Base-by-base conservation (phyloP, 2,329 filamentous ascomycete genomes). In the Endocalyx cinctus region DNA sequence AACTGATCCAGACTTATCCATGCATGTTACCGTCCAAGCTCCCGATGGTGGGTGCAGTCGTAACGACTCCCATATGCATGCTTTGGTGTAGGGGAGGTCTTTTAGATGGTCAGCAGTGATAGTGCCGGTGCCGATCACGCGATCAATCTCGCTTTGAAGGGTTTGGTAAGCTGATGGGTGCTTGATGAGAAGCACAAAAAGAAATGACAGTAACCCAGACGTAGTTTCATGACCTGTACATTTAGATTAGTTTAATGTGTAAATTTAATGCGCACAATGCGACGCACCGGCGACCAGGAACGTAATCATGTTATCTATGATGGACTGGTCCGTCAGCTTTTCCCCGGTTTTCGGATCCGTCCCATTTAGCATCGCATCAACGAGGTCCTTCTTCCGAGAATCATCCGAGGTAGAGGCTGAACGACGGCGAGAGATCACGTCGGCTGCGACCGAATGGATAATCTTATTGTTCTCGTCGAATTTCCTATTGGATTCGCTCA, bases 221-320 rank as follows among this genome's bases (percentile, higher is more conserved):
- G 20, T 23, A 8, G 20, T 23, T n/a, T 23, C 20, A 30, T n/a
- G 10, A 14, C 14, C 17, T 2, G 28, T 14, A 15, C 5, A 11
- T 12, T 20, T 4, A 7, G 8, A 13, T n/a, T 6, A 10, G 11
- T 10, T 16, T 4, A 17, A n/a, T 12, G 12, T 6, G 8, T 16
- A 12, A 8, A 13, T 19, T 10, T 10, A 17, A 23, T 14, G 15
- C 12, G 16, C 10, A 11, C 17, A 17, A 6, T 7, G n/a, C 8
- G n/a, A 10, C 13, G 10, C 52, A 59, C 67, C 66, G 26, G 68
- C 69, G 43, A 72, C 64, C 10, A 76, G 43, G 39, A 74, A 74
- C 0, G 69, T 74, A 18, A 69, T 63, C 62, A 77, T 65, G 39
- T 77, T 74, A 39, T 70, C 57, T 4, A 67, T 59, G 33, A 75